Evolutionary conservation across 495 filamentous ascomycete species (phyloP), one percentile per base, ranked within the genome.

Genomic region (Penicillium silybi): DNA sequence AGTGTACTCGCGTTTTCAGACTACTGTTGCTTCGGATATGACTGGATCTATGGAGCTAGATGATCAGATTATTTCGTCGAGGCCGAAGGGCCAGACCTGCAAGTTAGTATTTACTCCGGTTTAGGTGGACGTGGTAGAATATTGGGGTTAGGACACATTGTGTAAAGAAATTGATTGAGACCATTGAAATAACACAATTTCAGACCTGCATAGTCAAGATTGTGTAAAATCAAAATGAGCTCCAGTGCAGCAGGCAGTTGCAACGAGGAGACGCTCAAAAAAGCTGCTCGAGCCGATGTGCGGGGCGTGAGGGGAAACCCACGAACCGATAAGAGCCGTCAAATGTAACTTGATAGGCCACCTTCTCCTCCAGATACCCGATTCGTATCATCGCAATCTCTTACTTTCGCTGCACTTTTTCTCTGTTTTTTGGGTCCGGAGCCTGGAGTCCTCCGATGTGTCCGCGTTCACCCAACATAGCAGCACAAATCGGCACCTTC

Each of bases 1-100:
- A 37, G 72, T 85, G 3, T 87, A 87, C 60, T 77, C 77, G 6
- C 67, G 63, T 4, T 86, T 78, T 44, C 70, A 63, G 13, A 85
- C 84, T 2, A 57, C 67, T 0, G 74, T 81, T 6, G 77, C 82
- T 7, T 50, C 55, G 4, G 68, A 76, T 32, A 85, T 83, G 81
- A 63, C 46, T 19, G 71, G 60, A 13, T 66, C 62, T 19, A 78
- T 79, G 59, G 72, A 78, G 27, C 77, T 85, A 65, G 69, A 81
- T 41, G 81, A 85, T 58, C 81, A 83, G 63, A 73, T 84, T 18
- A 84, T 85, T 29, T 79, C 81, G 19, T 70, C 80, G 2, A 71
- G 82, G 20, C 82, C 82, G 4, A 62, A 66, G 52, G 77, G 74
- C 6, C 76, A 82, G 63, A 78, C 53, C 20, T 85, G 82, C 55